These are phyloP conservation scores for Lasiodiplodia theobromae DNA, from an alignment of 2,329 filamentous ascomycete genomes.

Conservation along the genomic window DNA sequence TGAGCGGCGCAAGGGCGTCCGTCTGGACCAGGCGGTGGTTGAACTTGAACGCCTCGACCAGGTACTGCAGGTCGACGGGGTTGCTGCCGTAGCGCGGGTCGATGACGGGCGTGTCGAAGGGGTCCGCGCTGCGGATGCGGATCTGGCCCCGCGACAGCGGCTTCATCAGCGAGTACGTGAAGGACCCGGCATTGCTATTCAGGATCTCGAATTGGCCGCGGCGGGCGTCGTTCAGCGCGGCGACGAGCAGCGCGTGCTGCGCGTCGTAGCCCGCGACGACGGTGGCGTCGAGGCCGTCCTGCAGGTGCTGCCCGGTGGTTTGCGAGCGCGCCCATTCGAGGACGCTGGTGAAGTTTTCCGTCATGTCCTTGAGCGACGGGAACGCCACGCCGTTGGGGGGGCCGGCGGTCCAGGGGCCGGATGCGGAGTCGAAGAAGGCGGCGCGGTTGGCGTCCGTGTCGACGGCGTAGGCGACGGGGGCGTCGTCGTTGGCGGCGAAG, in stretches of 20 bases:
- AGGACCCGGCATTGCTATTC: slow-evolving; percentile 25
- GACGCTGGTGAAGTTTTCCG: slow-evolving; percentile 20
- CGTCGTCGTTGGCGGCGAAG: slow-evolving; percentile 37
- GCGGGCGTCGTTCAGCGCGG: slow-evolving; percentile 7
- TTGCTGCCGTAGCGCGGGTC: slow-evolving; percentile 39
- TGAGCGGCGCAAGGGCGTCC: slow-evolving; percentile 34
- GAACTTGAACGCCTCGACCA: slow-evolving; percentile 37
- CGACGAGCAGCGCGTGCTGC: slow-evolving; percentile 24
- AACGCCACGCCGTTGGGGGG: slow-evolving; percentile 30
- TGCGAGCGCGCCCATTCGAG: not conserved
- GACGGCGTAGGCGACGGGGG: slow-evolving; percentile 21
- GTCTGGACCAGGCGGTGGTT: slow-evolving; percentile 33
- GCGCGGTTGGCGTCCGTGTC: slow-evolving; percentile 13
- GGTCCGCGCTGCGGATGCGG: slow-evolving; percentile 34
- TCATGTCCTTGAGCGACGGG: slow-evolving; percentile 28
- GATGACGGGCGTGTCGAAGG: slow-evolving; percentile 38
- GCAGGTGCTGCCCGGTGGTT: slow-evolving; percentile 7
- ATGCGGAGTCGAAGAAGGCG: not conserved
- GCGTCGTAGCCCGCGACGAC: slow-evolving; percentile 29
- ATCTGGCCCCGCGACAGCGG: slow-evolving; percentile 39
- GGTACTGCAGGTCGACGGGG: slow-evolving; percentile 35
- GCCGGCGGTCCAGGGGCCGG: slow-evolving; percentile 29
- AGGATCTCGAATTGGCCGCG: slow-evolving; percentile 29
- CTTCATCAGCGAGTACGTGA: slow-evolving; percentile 32
- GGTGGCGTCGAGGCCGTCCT: not conserved